Evolutionary conservation across 257 asterid genomes (phyloP).

Genomic region (Avicennia marina): DNA sequence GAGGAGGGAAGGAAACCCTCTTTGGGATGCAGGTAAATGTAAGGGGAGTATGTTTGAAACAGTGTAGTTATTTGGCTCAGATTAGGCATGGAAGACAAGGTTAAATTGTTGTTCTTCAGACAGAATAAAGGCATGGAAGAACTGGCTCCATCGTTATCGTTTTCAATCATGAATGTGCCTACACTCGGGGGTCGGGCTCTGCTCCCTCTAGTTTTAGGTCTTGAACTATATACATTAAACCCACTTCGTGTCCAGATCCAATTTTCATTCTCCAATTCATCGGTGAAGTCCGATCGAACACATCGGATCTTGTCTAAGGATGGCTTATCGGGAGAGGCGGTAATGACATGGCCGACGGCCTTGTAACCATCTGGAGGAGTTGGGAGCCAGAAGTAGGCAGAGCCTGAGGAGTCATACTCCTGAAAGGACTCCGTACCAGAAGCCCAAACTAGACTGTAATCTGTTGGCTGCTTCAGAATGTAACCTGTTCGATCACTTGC

Average conservation of each 20-base stretch:
- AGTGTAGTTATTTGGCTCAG: conserved; percentile 39
- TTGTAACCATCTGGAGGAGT: conserved; percentile 64
- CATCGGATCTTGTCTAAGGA: conserved; percentile 55
- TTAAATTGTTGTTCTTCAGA: conserved; percentile 50
- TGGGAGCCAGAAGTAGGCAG: conserved; percentile 66
- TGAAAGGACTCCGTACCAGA: not conserved
- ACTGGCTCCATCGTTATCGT: not conserved
- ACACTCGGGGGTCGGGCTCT: conserved; percentile 41
- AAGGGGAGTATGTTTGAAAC: conserved; percentile 55
- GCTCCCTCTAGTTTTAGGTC: conserved; percentile 56
- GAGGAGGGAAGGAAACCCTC: conserved; percentile 71
- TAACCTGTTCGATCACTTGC: conserved; percentile 33
- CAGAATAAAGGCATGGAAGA: conserved; percentile 36
- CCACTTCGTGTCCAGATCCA: conserved; percentile 62
- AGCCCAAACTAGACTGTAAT: not conserved
- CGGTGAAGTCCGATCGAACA: conserved; percentile 60
- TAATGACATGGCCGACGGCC: conserved; percentile 62
- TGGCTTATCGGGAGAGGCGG: conserved; percentile 64
- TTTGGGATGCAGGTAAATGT: conserved; percentile 61
- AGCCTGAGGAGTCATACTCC: no score
- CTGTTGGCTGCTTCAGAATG: not conserved
- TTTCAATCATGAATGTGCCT: conserved; percentile 40
- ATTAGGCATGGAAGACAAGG: conserved; percentile 46
- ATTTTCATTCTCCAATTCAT: conserved; percentile 40
- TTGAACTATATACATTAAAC: conserved; percentile 30